These are phyloP conservation scores for Paramecium octaurelia DNA, from an alignment of 73 alveolate genomes.

Conservation along the genomic window DNA sequence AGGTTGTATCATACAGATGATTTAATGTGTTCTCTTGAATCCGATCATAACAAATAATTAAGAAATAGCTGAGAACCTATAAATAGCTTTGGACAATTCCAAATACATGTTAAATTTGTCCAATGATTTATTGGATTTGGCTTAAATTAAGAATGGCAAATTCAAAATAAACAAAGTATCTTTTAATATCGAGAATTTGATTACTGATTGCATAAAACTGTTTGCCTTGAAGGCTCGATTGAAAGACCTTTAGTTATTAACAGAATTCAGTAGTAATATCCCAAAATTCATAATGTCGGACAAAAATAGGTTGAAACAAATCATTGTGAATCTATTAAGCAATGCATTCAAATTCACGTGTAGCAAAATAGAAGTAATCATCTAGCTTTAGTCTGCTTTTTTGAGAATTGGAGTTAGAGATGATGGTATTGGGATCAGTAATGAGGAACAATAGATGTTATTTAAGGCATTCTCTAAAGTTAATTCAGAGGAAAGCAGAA, in stretches of 20 bases:
- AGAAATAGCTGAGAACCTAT: background rate
- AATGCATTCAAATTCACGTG: slow-evolving; percentile 66
- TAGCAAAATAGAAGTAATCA: slow-evolving; percentile 21
- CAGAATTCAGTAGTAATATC: background rate
- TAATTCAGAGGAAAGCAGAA: slow-evolving; percentile 4
- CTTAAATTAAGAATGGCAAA: slow-evolving; percentile 45
- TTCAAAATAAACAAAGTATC: background rate
- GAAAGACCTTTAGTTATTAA: background rate
- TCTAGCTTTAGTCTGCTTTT: background rate
- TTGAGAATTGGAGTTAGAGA: slow-evolving; percentile 55
- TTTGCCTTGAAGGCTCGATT: slow-evolving; percentile 39
- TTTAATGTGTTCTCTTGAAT: background rate
- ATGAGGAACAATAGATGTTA: slow-evolving; percentile 43
- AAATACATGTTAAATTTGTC: slow-evolving; percentile 34
- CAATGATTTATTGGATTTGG: slow-evolving; percentile 53
- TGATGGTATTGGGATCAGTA: slow-evolving; percentile 66
- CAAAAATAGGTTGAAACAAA: slow-evolving; percentile 59
- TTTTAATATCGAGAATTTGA: background rate
- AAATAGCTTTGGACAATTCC: slow-evolving; percentile 40
- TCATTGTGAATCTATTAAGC: slow-evolving; percentile 63
- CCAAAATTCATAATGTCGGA: slow-evolving; percentile 51
- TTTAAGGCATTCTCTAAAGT: slow-evolving; percentile 66
- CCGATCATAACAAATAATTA: background rate
- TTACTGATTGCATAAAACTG: slow-evolving; percentile 15
- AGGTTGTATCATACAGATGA: slow-evolving; percentile 29